These are phyloP conservation scores for Globisporangium parvum DNA, from an alignment of 352 stramenopile species.

Conservation along the genomic window DNA sequence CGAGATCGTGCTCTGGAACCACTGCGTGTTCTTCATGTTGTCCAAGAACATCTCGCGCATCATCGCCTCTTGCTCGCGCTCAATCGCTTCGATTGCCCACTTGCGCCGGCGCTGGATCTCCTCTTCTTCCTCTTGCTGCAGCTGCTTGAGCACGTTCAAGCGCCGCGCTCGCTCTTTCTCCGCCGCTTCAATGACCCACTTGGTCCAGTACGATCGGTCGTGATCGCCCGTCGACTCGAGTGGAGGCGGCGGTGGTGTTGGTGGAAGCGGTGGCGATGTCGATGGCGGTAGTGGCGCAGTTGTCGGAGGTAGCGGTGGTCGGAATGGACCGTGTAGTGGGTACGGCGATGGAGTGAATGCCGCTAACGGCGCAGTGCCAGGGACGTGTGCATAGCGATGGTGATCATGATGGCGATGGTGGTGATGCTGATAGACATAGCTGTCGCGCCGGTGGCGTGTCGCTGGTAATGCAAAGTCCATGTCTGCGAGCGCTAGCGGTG, in stretches of 20 bases:
- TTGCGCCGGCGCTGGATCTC: slow-evolving; percentile 54
- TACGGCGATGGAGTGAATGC: background rate
- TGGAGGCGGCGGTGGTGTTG: background rate
- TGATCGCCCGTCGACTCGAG: slow-evolving; percentile 5
- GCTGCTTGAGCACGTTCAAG: slow-evolving; percentile 54
- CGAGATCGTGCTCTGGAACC: slow-evolving; percentile 83
- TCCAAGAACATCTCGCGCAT: slow-evolving; percentile 82
- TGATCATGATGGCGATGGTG: background rate
- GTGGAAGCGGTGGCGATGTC: background rate
- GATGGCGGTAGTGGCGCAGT: background rate
- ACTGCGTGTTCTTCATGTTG: slow-evolving; percentile 88
- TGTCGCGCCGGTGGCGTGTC: background rate
- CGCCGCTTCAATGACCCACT: slow-evolving; percentile 74
- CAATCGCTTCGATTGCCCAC: slow-evolving; percentile 76
- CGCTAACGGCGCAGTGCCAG: background rate
- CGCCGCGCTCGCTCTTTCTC: slow-evolving; percentile 71
- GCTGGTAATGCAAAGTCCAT: background rate
- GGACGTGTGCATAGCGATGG: background rate
- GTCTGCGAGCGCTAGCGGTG: background rate
- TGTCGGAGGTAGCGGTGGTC: background rate
- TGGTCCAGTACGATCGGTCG: slow-evolving; percentile 73
- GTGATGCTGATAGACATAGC: background rate
- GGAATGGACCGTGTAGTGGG: no score
- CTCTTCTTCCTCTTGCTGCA: slow-evolving; percentile 71
- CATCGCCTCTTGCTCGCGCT: slow-evolving; percentile 77